Evolutionary conservation across 169 alveolate species (phyloP).

Genomic region (Plasmodium berghei): DNA sequence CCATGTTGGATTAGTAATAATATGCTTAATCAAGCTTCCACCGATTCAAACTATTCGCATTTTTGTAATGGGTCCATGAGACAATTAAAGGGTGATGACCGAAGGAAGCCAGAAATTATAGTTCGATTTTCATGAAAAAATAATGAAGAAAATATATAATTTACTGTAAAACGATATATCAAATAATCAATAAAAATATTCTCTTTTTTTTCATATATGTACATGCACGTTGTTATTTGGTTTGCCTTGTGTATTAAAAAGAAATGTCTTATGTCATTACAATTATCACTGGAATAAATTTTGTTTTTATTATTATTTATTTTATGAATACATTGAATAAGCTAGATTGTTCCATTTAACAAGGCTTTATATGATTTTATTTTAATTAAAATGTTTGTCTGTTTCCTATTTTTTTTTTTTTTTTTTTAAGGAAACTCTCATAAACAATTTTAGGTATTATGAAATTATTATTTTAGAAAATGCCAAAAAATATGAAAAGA

Average conservation of each 20-base stretch:
- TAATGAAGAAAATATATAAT: not conserved
- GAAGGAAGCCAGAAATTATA: conserved; percentile 31
- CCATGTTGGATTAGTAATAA: conserved; percentile 10
- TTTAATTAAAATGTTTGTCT: conserved; percentile 3
- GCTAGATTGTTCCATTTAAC: not conserved
- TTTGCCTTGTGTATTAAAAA: too few relatives aligned
- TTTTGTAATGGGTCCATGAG: conserved; percentile 1
- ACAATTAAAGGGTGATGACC: not conserved
- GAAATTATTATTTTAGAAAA: too few relatives aligned
- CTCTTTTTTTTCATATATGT: too few relatives aligned
- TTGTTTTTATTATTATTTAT: conserved; percentile 11
- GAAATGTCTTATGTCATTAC: too few relatives aligned
- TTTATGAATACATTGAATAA: not conserved
- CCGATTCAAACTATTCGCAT: conserved; percentile 3
- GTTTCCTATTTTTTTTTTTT: too few relatives aligned
- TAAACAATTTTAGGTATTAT: too few relatives aligned
- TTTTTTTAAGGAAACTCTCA: too few relatives aligned
- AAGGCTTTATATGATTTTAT: conserved; percentile 3
- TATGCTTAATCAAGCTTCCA: conserved; percentile 4
- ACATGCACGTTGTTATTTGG: too few relatives aligned
- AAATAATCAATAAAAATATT: too few relatives aligned
- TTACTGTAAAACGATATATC: too few relatives aligned
- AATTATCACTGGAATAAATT: not conserved
- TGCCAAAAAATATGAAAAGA: too few relatives aligned
- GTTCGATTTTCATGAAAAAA: conserved; percentile 20